Base-by-base conservation (phyloP, 2,329 filamentous ascomycete species). In the Alternaria ethzedia region DNA sequence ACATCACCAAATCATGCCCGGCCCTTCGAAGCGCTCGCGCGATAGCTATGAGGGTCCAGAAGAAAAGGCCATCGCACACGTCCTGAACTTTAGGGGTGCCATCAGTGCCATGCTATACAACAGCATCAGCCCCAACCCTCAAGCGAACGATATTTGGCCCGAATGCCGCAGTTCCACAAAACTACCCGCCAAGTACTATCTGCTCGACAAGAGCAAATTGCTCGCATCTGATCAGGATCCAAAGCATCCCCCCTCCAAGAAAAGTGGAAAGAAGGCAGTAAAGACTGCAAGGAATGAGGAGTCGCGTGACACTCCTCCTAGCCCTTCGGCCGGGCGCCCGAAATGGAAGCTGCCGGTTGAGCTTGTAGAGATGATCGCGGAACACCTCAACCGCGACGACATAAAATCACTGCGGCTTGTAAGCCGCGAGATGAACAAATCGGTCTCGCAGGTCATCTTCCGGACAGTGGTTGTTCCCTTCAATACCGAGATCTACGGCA, bases 391-490 rank as follows among this genome's bases (percentile, higher is more conserved):
- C 9, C 85, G 87, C 5, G 82, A 85, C 32, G 87, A 89, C 64
- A 82, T 91, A 54, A 86, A 88, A 75, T 83, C 80, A 28, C 83
- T 91, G 77, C 86, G 90, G 6, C 80, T 91, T 5, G 88, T 90
- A 4, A 87, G 83, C 70, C 82, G 80, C 41, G 87, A 89, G 59
- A 87, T 89, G 64, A 87, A 90, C 63, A 67, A 75, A 12, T 87
- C 86, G 63, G 83, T 89, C 2, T 88, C 88, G 0, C 81, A 83
- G 43, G 81, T 83, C 44, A 83, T 90, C 49, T 91, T 90, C 74
- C 82, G 84, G 60, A 88, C 87, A 47, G 86, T 90, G 9, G 88
- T 91, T 6, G 86, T 90, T 2, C 87, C 88, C 2, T 92, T 91
- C 79, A 87, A 86, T 45, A 85, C 87, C 2, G 86, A 90, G 67